Evolutionary conservation across 2,329 filamentous ascomycete genomes (phyloP), one percentile per base, ranked within the genome.

Genomic region (Beauveria varroae): DNA sequence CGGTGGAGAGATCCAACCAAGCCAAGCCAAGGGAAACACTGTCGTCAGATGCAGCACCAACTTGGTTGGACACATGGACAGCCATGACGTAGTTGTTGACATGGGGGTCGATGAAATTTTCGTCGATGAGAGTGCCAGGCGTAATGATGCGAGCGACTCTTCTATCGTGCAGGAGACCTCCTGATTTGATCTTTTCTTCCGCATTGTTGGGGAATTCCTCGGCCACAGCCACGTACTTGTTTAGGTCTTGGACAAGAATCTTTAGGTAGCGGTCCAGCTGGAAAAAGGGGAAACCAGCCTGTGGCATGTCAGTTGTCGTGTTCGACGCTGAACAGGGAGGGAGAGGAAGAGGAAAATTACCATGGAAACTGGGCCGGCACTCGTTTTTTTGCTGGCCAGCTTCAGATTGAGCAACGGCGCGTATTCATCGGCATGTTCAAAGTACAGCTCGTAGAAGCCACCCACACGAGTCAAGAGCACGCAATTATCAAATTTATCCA

Each of bases 381-480:
- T 89, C n/a, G 89, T 91, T 73, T 86, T 92, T 72, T 91, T 95
- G 60, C 83, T 83, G 2, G 89, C 87, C 60, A 96, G 86, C 74
- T 97, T 98, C 69, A 99, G 77, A 68, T 92, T 95, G 65, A 99
- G 80, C 50, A 96, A 78, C 1, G 92, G 90, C 1, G 89, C 93
- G 72, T 89, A 89, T 70, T 96, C 87, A 62, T 96, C 90, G 12
- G 96, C 95, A 72, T 99, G 93, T 68, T 96, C 89, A 73, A 98
- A 96, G 76, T 99, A 99, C 62, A 99, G 79, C 83, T 99, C 95
- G 75, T 98, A 99, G 75, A 99, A 99, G 63, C 93, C 88, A 61
- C 95, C 95, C 30, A 99, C 92, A 61, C 93, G 86, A 4, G 95
- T 99, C 63, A 99, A 77, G 8, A 99, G 74, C 44, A 99, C 89